A percentile compares a stretch with the other conserved stretches of the same genome.
Conservation (phyloP, 768 basidiomycete genomes). For the Tubosaeta sp. region DNA sequence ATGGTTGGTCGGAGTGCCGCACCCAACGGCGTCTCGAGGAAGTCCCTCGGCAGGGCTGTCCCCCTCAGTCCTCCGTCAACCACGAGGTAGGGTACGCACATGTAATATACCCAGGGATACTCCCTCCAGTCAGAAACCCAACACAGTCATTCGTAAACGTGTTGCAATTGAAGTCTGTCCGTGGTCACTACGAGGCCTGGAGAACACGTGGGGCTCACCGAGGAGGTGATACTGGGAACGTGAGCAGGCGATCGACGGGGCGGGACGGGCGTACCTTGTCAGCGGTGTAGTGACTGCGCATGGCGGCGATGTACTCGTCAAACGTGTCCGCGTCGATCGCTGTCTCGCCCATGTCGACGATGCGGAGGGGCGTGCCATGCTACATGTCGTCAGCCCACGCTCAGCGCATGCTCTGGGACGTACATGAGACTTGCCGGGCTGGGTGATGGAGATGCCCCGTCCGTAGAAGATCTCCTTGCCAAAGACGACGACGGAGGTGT, state of each 20-base stretch:
- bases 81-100: conserved; percentile 36
- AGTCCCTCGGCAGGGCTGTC: conserved; percentile 73
- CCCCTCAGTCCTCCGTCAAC: background rate
- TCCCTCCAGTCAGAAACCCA: conserved; percentile 80
- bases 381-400: conserved; percentile 27
- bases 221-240: conserved; percentile 71
- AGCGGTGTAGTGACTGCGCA: conserved; percentile 79
- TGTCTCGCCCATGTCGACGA: conserved; percentile 76
- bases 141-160: conserved; percentile 88
- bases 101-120: conserved; percentile 79
- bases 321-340: conserved; percentile 82
- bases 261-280: conserved; percentile 61
- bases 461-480: conserved; percentile 89
- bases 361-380: conserved; percentile 71
- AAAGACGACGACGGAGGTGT: conserved; percentile 88
- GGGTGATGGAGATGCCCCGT: conserved; percentile 69
- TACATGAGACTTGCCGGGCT: conserved; percentile 81
- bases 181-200: too few relatives aligned
- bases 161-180: conserved; percentile 93
- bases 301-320: conserved; percentile 72
- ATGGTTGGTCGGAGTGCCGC: conserved; percentile 84
- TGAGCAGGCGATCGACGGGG: background rate
- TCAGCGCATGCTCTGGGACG: background rate
- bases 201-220: conserved; percentile 39
- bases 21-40: conserved; percentile 87